phyloP scores from a whole-genome alignment of 192 early-diverging fungal species.

The Nowakowskiella sp. region DNA sequence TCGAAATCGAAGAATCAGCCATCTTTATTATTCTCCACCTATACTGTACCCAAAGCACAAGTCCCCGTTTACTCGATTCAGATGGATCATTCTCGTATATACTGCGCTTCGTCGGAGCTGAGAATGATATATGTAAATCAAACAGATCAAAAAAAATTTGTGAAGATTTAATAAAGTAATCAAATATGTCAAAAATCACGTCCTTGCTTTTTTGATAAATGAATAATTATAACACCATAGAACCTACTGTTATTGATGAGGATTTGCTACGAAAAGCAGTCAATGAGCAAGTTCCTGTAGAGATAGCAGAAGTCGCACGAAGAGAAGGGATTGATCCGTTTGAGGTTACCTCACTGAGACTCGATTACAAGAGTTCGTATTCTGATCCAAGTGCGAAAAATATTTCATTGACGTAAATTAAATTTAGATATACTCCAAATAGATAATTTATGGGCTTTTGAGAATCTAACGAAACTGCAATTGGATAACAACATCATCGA shows the following conservation, averaged over 20 bases:
- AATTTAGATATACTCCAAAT: constrained; percentile 54
- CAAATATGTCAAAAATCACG: background rate
- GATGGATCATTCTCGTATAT: too few species aligned
- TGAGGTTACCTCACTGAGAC: constrained; percentile 37
- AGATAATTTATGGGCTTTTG: constrained; percentile 54
- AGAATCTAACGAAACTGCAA: constrained; percentile 54
- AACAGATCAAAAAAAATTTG: background rate
- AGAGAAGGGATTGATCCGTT: constrained; percentile 49
- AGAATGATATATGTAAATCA: too few species aligned
- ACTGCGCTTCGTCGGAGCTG: too few species aligned
- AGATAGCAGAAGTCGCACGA: constrained; percentile 52
- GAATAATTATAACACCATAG: constrained; percentile 44
- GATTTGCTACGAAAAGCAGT: constrained; percentile 49
- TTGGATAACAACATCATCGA: constrained; percentile 65
- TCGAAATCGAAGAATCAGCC: too few species aligned
- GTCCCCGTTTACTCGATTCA: too few species aligned
- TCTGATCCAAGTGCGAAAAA: background rate
- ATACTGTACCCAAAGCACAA: too few species aligned
- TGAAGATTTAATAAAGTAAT: background rate
- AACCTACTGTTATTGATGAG: constrained; percentile 58
- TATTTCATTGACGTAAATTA: too few species aligned
- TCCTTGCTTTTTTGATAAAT: constrained; percentile 2
- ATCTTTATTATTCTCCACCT: too few species aligned
- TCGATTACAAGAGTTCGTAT: constrained; percentile 55
- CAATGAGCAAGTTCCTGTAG: constrained; percentile 44